Base-by-base conservation (phyloP, 257 asterid species). In the Plectranthus barbatus region DNA sequence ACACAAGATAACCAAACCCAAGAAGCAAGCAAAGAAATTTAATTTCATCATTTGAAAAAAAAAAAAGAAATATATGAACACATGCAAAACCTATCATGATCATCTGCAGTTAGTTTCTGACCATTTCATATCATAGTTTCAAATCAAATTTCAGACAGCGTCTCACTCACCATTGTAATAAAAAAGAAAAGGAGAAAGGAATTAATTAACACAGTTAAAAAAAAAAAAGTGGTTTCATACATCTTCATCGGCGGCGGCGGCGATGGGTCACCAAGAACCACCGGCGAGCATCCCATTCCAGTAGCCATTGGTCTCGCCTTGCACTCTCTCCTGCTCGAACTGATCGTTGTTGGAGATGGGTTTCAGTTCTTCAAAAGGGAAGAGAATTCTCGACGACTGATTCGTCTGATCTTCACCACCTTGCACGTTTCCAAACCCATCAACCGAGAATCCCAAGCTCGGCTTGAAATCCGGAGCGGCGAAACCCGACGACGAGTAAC, bases 271-370 rank as follows among this genome's bases (percentile, higher is more conserved):
- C 83, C 83, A 78, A 6, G 80, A 71, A 1, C 80, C 80, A 10
- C 82, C 82, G 46, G 74, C 57, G 4, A 79, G 52, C 93, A 88
- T 80, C 6, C 92, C 94, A 69, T 64, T 84, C 96, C 97, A 90
- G 56, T 70, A 81, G n/a, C 80, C 87, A 73, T 61, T 72, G 0
- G 69, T 34, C 14, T 73, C 87, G 1, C 60, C 81, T 69, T 76
- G 82, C 39, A 56, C 79, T 72, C 82, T 77, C 72, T 74, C 74
- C 56, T 74, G 70, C n/a, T 31, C 74, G 21, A 74, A 74, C 55
- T 54, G 63, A 56, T 66, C 70, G 0, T 56, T 37, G 9, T 52
- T 41, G 0, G 81, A 54, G 54, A 62, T 69, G 0, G 81, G 79
- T 69, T 79, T 86, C 79, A 81, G 55, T 51, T 83, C 91, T 45